Evolutionary conservation across 2,329 filamentous ascomycete species (phyloP), one percentile per base, ranked within the genome.

Genomic region (Pseudogymnoascus sp.): DNA sequence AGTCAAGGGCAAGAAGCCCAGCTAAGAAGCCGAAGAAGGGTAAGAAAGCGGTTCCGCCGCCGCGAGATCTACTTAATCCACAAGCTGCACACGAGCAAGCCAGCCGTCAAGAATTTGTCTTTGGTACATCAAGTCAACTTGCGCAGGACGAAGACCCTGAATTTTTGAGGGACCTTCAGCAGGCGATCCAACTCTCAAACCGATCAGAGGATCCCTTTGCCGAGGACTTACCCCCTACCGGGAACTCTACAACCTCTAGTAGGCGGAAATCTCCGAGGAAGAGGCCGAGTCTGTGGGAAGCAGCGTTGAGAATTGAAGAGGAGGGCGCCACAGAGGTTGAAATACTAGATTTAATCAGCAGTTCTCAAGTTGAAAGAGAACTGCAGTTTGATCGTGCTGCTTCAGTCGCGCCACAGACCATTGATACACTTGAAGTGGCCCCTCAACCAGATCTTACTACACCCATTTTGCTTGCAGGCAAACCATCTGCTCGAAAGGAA

Each of bases 91-190:
- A 88, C 46, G 83, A 83, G 61, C 82, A 88, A 67, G 82, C 89
- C 12, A 79, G 83, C 2, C 78, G 82, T 1, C 91, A 95, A 72
- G 85, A 92, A 65, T 90, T 93, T 70, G 76, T 96, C 0, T 96
- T 96, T 75, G 91, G 91, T 1, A 95, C 91, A 0, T 93, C 89
- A 1, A 96, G 91, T 72, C 91, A 96, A 72, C 77, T 96, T 24
- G 88, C 87, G 12, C 78, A 82, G 62, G 89, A 91, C 63, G 85
- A 91, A 37, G 90, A 89, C 0, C 89, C 89, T 0, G 83, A 82
- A 0, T 81, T 87, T 24, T 73, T 90, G 14, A 80, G 82, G 31
- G 82, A 89, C 53, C 74, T 90, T 19, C 85, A 89, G 61, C 72
- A 78, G 61, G 87, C 86, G 1, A 81, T 89, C 66, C 80, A 79